phyloP scores from a whole-genome alignment of 495 filamentous ascomycete species.

The Copromyces sp. region DNA sequence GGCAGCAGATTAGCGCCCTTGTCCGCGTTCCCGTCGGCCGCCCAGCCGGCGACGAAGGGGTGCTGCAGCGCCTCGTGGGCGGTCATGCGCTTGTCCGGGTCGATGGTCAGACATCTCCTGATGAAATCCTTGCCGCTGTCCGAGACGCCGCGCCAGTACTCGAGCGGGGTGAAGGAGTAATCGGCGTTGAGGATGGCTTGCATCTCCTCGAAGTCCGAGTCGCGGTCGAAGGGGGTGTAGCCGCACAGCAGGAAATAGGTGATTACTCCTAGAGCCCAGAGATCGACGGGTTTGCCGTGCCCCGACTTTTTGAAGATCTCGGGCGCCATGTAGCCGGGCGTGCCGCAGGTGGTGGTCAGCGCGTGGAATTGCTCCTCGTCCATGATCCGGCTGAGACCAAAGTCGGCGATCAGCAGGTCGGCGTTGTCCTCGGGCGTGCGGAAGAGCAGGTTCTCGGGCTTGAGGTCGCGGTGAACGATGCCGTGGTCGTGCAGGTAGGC shows the following conservation, averaged over 20 bases:
- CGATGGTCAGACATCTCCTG: constrained; percentile 69
- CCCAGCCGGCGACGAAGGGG: constrained; percentile 63
- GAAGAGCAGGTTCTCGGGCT: constrained; percentile 71
- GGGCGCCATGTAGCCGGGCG: constrained; percentile 94
- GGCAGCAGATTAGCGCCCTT: constrained; percentile 86
- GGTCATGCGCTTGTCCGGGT: constrained; percentile 80
- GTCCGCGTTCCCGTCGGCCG: constrained; percentile 41
- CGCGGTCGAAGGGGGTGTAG: constrained; percentile 96
- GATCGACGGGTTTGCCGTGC: constrained; percentile 82
- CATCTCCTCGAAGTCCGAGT: constrained; percentile 97
- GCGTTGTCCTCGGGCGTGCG: constrained; percentile 73
- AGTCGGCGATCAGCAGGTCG: constrained; percentile 92
- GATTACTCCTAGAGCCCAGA: constrained; percentile 95
- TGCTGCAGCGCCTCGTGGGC: constrained; percentile 87
- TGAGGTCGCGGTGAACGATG: constrained; percentile 83
- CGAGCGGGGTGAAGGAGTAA: constrained; percentile 89
- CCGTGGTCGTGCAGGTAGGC: constrained; percentile 97
- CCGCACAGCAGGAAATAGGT: constrained; percentile 97
- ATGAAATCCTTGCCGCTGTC: constrained; percentile 82
- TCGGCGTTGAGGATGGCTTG: constrained; percentile 94
- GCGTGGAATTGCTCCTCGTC: constrained; percentile 99
- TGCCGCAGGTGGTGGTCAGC: constrained; percentile 93
- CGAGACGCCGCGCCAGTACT: constrained; percentile 96
- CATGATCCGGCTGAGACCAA: constrained; percentile 91
- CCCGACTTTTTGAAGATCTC: constrained; percentile 86